phyloP scores from a whole-genome alignment of 2,329 filamentous ascomycete genomes.

The Cercospora zeina region DNA sequence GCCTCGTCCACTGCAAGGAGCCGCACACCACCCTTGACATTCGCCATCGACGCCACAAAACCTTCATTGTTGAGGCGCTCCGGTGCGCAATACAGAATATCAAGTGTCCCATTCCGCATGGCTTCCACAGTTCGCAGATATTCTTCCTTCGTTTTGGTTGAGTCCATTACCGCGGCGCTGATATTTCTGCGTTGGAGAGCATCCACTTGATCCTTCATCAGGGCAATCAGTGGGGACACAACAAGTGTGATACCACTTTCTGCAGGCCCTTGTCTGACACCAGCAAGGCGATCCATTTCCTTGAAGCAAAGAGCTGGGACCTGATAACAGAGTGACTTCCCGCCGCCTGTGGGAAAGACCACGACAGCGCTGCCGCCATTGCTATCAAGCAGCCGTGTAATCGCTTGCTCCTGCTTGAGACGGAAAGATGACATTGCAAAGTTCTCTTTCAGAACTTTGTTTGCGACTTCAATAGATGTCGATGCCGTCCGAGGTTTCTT shows the following conservation, averaged over 20 bases:
- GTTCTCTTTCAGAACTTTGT: constrained; percentile 43
- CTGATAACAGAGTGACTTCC: constrained; percentile 49
- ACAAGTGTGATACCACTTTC: constrained; percentile 57
- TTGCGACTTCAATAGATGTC: constrained; percentile 29
- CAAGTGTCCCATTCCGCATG: constrained; percentile 51
- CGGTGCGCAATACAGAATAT: constrained; percentile 60
- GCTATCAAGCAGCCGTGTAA: constrained; percentile 43
- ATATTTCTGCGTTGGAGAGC: constrained; percentile 54
- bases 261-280: constrained; percentile 34
- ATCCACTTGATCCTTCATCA: constrained; percentile 65
- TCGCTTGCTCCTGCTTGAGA: constrained; percentile 50
- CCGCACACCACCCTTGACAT: constrained; percentile 57
- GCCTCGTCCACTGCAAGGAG: constrained; percentile 61
- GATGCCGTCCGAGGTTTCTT: constrained; percentile 20
- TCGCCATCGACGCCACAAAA: constrained; percentile 58
- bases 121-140: constrained; percentile 49
- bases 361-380: constrained; percentile 48
- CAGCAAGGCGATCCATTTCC: constrained; percentile 42
- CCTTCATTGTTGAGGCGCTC: constrained; percentile 63
- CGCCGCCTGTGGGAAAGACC: constrained; percentile 44
- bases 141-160: constrained; percentile 52
- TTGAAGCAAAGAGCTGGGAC: constrained; percentile 49
- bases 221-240: constrained; percentile 57
- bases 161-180: constrained; percentile 58
- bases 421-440: constrained; percentile 49